Base-by-base conservation (phyloP, 257 asterid genomes). In the Solanum lignicaule region DNA sequence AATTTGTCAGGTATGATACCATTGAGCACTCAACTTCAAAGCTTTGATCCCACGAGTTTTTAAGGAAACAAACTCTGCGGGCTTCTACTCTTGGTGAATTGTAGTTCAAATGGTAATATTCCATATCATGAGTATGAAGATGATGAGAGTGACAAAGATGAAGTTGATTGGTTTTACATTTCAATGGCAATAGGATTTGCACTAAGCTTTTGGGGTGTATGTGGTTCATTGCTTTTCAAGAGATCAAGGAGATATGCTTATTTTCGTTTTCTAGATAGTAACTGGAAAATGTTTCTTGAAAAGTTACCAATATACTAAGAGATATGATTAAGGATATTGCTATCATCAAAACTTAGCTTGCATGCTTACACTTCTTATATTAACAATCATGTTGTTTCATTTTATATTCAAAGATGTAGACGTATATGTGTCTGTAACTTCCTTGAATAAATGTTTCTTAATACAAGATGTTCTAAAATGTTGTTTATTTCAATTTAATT, bases 151-250 rank as follows among this genome's bases (percentile, higher is more conserved):
- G 66, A 58, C 27, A 58, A 58, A 58, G 12, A 58, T 20, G 66
- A 58, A 65, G 31, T n/a, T 16, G 31, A 62, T 62, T 62, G 90
- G 83, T 88, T 90, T 31, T 90, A 88, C 21, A 38, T 86, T 11
- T 33, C 89, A 16, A 83, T 88, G 87, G 87, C 71, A 5, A 25
- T 85, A 31, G 90, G 92, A 48, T 87, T 90, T 18, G 79, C 87
- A 9, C 69, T 60, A 23, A 60, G 29, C 11, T 81, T 90, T 38
- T 86, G 87, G 87, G 87, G 82, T 27, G 68, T 72, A 18, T 32
- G 52, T 73, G 73, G 78, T 38, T 25, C 89, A 9, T 66, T 81
- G 74, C 7, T 84, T n/a, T 46, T 60, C 68, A 86, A 48, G 6
- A 87, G 18, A 65, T 35, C 71, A 4, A 83, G 88, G 52, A 69